These are phyloP conservation scores for Tuber indicum DNA, from an alignment of 495 filamentous ascomycete genomes.

Conservation along the genomic window DNA sequence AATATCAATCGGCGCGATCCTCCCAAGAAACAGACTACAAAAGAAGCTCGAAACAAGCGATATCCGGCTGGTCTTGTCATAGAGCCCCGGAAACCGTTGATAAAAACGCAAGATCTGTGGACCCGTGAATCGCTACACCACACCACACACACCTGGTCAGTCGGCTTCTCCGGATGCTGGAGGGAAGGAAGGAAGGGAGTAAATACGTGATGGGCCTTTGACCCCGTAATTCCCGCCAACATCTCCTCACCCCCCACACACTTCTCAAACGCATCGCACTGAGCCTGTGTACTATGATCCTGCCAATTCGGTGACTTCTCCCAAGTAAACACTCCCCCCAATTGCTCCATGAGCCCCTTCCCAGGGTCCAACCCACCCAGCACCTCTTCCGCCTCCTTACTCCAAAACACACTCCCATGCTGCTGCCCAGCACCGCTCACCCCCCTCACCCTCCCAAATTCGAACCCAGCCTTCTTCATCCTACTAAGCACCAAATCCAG, in stretches of 20 bases:
- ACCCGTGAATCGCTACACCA: constrained; percentile 81
- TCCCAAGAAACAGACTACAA: constrained; percentile 81
- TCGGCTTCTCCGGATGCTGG: constrained; percentile 1
- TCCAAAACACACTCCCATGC: constrained; percentile 94
- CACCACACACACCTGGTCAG: constrained; percentile 33
- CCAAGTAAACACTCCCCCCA: constrained; percentile 70
- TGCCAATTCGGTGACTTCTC: constrained; percentile 95
- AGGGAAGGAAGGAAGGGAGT: constrained; percentile 7
- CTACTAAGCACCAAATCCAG: constrained; percentile 73
- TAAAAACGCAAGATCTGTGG: constrained; percentile 89
- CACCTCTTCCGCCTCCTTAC: constrained; percentile 57
- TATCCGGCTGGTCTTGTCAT: constrained; percentile 72
- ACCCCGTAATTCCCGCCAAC: constrained; percentile 75
- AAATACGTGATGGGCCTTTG: constrained; percentile 85
- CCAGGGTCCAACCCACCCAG: constrained; percentile 56
- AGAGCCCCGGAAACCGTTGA: constrained; percentile 69
- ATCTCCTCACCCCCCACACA: constrained; percentile 57
- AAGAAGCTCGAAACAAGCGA: constrained; percentile 93
- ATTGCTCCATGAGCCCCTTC: constrained; percentile 60
- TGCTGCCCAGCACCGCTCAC: constrained; percentile 92
- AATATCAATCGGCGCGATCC: constrained; percentile 83
- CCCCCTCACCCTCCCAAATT: constrained; percentile 69
- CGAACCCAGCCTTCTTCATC: constrained; percentile 64
- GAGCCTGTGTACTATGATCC: constrained; percentile 82
- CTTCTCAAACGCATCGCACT: constrained; percentile 82